phyloP scores from a whole-genome alignment of 169 alveolate species.

The Eimeria praecox region DNA sequence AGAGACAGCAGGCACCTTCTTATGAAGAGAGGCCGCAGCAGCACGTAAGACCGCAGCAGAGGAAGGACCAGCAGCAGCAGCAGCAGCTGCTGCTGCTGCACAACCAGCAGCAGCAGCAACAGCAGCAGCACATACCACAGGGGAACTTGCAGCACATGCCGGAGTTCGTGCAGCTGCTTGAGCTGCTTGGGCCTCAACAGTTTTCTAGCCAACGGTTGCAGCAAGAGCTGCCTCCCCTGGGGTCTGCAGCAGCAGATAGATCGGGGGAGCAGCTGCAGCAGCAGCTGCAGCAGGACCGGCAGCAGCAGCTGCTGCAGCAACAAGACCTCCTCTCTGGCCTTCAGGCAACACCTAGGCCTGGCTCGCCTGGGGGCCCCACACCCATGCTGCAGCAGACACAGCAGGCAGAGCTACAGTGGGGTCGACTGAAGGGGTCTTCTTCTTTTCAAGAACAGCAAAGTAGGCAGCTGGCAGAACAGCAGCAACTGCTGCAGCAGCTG shows the following conservation, averaged over 20 bases:
- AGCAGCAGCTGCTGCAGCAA: neutral
- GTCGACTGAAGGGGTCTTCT: neutral
- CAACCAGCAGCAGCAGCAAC: neutral
- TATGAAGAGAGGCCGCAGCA: neutral
- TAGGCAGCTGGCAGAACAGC: neutral
- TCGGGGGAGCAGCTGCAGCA: slow-evolving; percentile 2
- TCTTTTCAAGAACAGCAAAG: neutral
- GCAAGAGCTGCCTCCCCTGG: no score
- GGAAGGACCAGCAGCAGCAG: slow-evolving; percentile 4
- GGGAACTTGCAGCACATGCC: neutral
- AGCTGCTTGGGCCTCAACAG: neutral
- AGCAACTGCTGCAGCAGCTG: neutral
- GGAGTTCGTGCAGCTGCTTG: neutral
- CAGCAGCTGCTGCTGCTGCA: slow-evolving; percentile 12
- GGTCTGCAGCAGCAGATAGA: slow-evolving; percentile 18
- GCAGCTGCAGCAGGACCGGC: slow-evolving; percentile 26
- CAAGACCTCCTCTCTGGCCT: neutral
- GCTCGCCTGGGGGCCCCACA: neutral
- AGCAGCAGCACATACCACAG: neutral
- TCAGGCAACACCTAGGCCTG: neutral
- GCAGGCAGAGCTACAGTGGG: neutral
- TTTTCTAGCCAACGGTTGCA: neutral
- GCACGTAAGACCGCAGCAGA: neutral
- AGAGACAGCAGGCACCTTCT: neutral
- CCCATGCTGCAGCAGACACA: neutral